Evolutionary conservation across 2,329 filamentous ascomycete genomes (phyloP).

Genomic region (Tolypocladium ovalisporum): DNA sequence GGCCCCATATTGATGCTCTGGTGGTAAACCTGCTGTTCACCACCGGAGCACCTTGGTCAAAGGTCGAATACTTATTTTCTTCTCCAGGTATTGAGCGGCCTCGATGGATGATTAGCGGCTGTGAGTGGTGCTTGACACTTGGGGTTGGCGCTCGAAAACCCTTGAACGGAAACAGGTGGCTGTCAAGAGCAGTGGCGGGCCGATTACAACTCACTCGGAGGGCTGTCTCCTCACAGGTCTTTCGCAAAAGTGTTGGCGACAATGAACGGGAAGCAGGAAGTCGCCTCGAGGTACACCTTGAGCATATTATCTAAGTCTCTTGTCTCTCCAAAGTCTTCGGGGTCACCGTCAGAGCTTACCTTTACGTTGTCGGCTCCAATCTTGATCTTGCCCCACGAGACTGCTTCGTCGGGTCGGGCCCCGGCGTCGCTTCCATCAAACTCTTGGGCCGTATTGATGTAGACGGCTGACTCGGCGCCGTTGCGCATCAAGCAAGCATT

Average conservation of each 20-base stretch:
- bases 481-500: slow-evolving; percentile 98
- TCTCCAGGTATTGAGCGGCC: neutral
- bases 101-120: neutral
- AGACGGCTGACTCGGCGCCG: slow-evolving; percentile 91
- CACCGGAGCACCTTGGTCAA: neutral
- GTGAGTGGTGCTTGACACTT: neutral
- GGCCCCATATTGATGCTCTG: neutral
- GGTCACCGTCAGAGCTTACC: slow-evolving; percentile 33
- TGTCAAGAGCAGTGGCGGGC: neutral
- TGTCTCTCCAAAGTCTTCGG: neutral
- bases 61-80: neutral
- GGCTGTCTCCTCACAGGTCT: slow-evolving; percentile 16
- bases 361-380: slow-evolving; percentile 80
- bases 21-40: neutral
- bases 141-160: neutral
- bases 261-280: slow-evolving; percentile 54
- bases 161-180: neutral
- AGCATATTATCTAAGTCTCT: neutral
- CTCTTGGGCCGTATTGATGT: slow-evolving; percentile 94
- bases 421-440: slow-evolving; percentile 97
- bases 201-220: neutral
- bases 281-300: slow-evolving; percentile 54
- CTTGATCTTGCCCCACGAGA: slow-evolving; percentile 99
- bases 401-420: slow-evolving; percentile 87
- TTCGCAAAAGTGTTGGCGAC: slow-evolving; percentile 58